Percentiles rank a stretch among this genome's conserved stretches.
Conservation (phyloP, 75 land plant species). For the Cupressus sempervirens region DNA sequence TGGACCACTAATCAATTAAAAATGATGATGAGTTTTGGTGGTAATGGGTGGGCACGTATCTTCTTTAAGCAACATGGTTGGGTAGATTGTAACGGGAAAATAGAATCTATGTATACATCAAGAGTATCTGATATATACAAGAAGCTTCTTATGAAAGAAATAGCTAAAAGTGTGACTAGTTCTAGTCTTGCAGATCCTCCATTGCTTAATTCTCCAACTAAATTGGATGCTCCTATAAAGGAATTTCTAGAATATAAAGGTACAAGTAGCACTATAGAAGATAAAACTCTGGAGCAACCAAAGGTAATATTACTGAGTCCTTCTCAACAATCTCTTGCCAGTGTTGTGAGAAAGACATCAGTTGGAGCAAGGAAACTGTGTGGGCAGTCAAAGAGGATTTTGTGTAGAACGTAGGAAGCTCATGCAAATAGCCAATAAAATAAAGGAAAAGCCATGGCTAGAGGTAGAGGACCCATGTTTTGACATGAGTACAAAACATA, state of each 20-base stretch:
- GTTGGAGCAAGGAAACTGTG: slow-evolving; percentile 34
- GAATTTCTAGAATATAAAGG: slow-evolving; percentile 16
- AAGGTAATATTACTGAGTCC: neutral
- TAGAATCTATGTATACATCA: slow-evolving; percentile 53
- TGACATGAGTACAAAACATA: too few species aligned
- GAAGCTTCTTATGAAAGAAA: slow-evolving; percentile 44
- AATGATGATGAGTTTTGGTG: slow-evolving; percentile 46
- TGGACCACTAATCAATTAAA: slow-evolving; percentile 50
- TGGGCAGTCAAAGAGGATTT: too few species aligned
- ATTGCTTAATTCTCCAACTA: slow-evolving; percentile 17
- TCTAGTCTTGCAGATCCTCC: slow-evolving; percentile 10
- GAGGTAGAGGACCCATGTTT: too few species aligned
- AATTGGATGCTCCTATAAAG: neutral
- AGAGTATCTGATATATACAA: slow-evolving; percentile 55
- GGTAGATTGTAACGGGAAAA: slow-evolving; percentile 43
- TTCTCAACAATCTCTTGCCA: slow-evolving; percentile 6
- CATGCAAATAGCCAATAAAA: too few species aligned
- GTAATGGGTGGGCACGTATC: slow-evolving; percentile 40
- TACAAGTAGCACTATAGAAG: slow-evolving; percentile 12
- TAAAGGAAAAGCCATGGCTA: too few species aligned
- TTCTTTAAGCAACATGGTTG: slow-evolving; percentile 60
- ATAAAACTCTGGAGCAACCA: slow-evolving; percentile 18
- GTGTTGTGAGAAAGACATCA: slow-evolving; percentile 22
- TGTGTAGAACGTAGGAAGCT: too few species aligned
- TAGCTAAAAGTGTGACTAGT: slow-evolving; percentile 22